Evolutionary conservation across 2,329 filamentous ascomycete species (phyloP).

Genomic region (Clonostachys byssicola): DNA sequence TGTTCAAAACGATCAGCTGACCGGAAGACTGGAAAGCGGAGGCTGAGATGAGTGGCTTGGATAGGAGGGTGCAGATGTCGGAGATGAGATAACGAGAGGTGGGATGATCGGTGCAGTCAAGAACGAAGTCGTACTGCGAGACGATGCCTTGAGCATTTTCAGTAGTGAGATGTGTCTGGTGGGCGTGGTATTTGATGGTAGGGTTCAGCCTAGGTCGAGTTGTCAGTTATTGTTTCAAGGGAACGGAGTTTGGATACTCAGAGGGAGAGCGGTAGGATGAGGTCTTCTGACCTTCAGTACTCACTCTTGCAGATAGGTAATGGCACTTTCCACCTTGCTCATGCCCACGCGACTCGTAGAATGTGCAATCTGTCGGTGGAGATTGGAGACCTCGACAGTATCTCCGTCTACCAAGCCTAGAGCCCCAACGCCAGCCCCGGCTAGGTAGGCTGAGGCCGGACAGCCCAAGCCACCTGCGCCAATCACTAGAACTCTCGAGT

Average conservation of each 20-base stretch:
- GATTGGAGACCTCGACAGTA: conserved; percentile 80
- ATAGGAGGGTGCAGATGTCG: conserved; percentile 77
- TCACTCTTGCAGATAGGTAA: conserved; percentile 52
- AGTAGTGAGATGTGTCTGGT: conserved; percentile 63
- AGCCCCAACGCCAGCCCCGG: conserved; percentile 80
- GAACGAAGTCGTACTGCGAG: conserved; percentile 70
- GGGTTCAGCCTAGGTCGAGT: conserved; percentile 62
- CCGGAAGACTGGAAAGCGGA: conserved; percentile 87
- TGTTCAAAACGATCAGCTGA: conserved; percentile 85
- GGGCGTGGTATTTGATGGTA: conserved; percentile 56
- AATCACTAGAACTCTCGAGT: conserved; percentile 71
- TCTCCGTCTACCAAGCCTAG: conserved; percentile 87
- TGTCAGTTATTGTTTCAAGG: conserved; percentile 3
- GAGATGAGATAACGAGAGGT: conserved; percentile 89
- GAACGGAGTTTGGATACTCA: background rate
- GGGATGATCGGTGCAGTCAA: conserved; percentile 95
- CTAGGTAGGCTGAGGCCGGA: conserved; percentile 88
- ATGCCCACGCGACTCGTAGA: conserved; percentile 64
- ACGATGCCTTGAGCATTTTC: conserved; percentile 66
- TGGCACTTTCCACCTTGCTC: conserved; percentile 77
- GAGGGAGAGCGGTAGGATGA: background rate
- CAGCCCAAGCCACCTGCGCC: conserved; percentile 89
- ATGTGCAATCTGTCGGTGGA: conserved; percentile 90
- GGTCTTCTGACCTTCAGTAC: conserved; percentile 4
- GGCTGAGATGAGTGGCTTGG: conserved; percentile 80